These are phyloP conservation scores for Takashimella tepidaria DNA, from an alignment of 1,284 basidiomycete genomes.

Conservation along the genomic window DNA sequence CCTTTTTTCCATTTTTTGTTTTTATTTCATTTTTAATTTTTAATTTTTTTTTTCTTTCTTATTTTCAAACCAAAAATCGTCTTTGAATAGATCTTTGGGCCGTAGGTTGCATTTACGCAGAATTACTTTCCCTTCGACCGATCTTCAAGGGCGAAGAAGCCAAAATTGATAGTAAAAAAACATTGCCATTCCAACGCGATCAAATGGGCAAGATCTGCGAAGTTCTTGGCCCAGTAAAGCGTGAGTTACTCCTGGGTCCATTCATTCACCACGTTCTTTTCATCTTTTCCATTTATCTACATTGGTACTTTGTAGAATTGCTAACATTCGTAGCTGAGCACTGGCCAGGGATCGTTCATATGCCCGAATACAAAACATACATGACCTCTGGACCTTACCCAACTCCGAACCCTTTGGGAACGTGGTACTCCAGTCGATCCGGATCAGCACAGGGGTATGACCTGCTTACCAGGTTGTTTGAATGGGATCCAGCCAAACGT, in stretches of 20 bases:
- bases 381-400: constrained; percentile 61
- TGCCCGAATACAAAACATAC: constrained; percentile 84
- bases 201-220: constrained; percentile 94
- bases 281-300: background rate
- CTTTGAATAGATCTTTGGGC: constrained; percentile 73
- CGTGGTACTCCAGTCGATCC: constrained; percentile 67
- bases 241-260: too few relatives aligned
- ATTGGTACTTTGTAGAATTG: too few relatives aligned
- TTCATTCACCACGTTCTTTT: too few relatives aligned
- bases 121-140: constrained; percentile 83
- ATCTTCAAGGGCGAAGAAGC: constrained; percentile 99
- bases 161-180: constrained; percentile 77
- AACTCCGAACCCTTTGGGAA: constrained; percentile 21
- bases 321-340: constrained; percentile 62
- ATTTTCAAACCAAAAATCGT: too few relatives aligned
- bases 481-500: constrained; percentile 83
- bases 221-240: constrained; percentile 81
- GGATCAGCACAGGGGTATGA: constrained; percentile 60
- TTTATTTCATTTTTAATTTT: too few relatives aligned
- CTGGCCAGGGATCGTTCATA: constrained; percentile 81
- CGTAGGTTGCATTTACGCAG: constrained; percentile 93
- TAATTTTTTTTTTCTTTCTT: too few relatives aligned
- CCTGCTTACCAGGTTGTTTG: constrained; percentile 73
- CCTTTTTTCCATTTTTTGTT: too few relatives aligned
- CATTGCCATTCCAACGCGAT: constrained; percentile 88